Percentiles rank a stretch among this genome's conserved stretches.
phyloP scores from a whole-genome alignment of 2,329 filamentous ascomycete genomes.

The Microdochium trichocladiopsis region DNA sequence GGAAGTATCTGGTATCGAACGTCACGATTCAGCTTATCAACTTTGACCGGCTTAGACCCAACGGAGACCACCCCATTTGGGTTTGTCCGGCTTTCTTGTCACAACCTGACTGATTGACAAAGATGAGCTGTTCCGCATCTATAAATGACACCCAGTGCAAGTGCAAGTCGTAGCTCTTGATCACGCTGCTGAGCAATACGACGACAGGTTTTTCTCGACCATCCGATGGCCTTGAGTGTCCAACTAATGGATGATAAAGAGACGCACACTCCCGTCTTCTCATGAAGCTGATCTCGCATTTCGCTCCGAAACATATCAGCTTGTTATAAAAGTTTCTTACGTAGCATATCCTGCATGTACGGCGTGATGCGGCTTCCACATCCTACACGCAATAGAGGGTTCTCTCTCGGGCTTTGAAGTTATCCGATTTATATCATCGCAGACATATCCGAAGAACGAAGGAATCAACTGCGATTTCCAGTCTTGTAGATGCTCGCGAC shows the following conservation, averaged over 20 bases:
- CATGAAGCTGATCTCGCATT: neutral
- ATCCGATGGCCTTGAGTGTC: neutral
- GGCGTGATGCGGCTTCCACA: neutral
- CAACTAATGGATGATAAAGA: neutral
- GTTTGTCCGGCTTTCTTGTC: neutral
- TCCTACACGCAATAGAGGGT: neutral
- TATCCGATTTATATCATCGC: neutral
- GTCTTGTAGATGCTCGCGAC: neutral
- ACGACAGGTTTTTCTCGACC: neutral
- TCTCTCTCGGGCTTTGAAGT: neutral
- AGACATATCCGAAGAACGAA: neutral
- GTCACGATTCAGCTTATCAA: neutral
- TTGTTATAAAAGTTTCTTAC: neutral
- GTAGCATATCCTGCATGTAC: neutral
- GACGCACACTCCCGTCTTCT: neutral
- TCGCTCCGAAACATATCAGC: neutral
- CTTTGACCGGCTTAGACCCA: neutral
- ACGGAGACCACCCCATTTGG: neutral
- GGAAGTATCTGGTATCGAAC: neutral
- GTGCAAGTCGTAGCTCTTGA: neutral
- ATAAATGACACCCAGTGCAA: neutral
- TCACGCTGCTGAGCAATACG: neutral
- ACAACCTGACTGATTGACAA: neutral
- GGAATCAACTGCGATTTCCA: neutral
- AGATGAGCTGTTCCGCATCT: neutral